Base-by-base conservation (phyloP, 2,329 filamentous ascomycete genomes). In the Aspergillus ochraceus region DNA sequence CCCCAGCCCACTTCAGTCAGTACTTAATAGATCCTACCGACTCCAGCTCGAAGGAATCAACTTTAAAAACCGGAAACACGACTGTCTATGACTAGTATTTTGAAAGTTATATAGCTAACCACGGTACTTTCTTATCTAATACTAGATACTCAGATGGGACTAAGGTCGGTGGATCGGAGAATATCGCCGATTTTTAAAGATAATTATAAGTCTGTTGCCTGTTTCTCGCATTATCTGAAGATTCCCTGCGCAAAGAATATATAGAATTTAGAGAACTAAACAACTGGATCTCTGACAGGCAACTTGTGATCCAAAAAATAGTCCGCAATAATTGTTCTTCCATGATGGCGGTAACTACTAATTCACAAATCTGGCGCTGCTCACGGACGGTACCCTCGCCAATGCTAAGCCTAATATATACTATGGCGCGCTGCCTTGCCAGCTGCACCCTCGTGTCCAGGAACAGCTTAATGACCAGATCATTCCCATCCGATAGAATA, bases 161-260 rank as follows among this genome's bases (percentile, higher is more conserved):
- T 17, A 17, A 39, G 36, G 11, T 19, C 12, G 11, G 36, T 10
- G 49, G 32, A 46, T 36, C 55, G 29, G 36, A 52, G 30, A 57
- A 57, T 22, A 46, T 57, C 11, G n/a, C 55, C 26, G 55, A 32
- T 17, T 52, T 52, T 1, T 36, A 51, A 32, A 57, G 49, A 10
- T 46, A 49, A 52, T 30, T 57, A 45, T 49, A 9, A 39, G 24
- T 8, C 29, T 24, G 32, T 52, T 36, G 55, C 17, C 39, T 49
- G 26, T 57, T 36, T n/a, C 22, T 52, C 30, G 20, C 17, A 47
- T 52, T 52, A 6, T 52, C 49, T 30, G 12, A 36, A 57, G 22
- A 6, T 39, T 46, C 55, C 49, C 36, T 39, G 36, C 36, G 12
- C 11, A 39, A 12, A 12, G 36, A 39, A 39, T 39, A 14, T 39